Base-by-base conservation (phyloP, 495 filamentous ascomycete species). In the Talaromyces stipitatus region DNA sequence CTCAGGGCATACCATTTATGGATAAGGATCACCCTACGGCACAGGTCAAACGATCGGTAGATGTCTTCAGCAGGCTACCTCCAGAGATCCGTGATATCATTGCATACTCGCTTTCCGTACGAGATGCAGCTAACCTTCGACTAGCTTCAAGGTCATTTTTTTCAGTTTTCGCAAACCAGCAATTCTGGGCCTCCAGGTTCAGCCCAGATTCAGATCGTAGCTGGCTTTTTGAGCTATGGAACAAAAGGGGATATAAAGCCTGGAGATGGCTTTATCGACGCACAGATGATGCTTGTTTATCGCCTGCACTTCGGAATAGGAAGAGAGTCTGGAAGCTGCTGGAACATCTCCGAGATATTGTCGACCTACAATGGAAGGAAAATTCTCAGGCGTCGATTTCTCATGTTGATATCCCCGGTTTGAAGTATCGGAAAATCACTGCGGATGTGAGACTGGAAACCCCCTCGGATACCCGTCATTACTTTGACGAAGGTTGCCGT, bases 231-330 rank as follows among this genome's bases (percentile, higher is more conserved):
- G 52, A 54, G 18, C 4, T 23, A 36, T 36, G 52, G 33, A 18
- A 36, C 12, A 8, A 9, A 1, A 0, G 16, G 2, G 14, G 10
- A 36, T 14, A 2, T 18, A n/a, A 22, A 29, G 51, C 36, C 7
- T 54, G 28, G 33, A 33, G 16, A 54, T 36, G 51, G 28, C 29
- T 54, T 8, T 54, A 54, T 43, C 52, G 52, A 43, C n/a, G 29
- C 22, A 54, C 52, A 43, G 18, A 28, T 24, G 47, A 50, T 36
- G 12, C 52, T 41, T 11, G 7, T 41, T 20, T 54, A 26, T 18
- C 14, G 18, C 27, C 5, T 23, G 52, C 29, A 29, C 12, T 54
- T 7, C 26, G 20, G 20, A 54, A 54, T 36, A 54, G 52, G 52
- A 33, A 54, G 52, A 33, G 52, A 29, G 18, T 54, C 6, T 54